Base-by-base conservation (phyloP, 768 basidiomycete genomes). In the Goffeauzyma gilvescens region DNA sequence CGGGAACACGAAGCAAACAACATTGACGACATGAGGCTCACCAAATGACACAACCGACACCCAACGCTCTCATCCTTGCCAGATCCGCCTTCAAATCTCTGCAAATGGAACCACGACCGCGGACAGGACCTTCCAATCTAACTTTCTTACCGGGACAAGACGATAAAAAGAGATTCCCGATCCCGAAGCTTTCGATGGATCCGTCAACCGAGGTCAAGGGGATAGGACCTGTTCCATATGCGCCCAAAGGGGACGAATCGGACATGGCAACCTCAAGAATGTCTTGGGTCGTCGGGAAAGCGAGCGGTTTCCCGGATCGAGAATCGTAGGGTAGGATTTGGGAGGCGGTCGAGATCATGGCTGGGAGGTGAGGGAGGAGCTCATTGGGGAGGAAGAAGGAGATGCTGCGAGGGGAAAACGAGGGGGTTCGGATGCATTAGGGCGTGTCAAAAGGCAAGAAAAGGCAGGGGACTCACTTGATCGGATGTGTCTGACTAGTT, bases 131-230 rank as follows among this genome's bases (percentile, higher is more conserved):
- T 38, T 69, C 68, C 51, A 69, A 53, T 21, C 68, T 52, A 10
- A 69, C 78, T 71, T 93, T 86, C 65, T 96, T 96, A 4, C 89
- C 89, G 2, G 89, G 89, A 66, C 90, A 95, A 5, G 82, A 86
- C 5, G 81, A 85, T 24, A 95, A 63, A 38, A 79, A 71, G 17
- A 96, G 65, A 60, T 96, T 95, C n/a, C 89, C 89, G 7, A 90
- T 64, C 10, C 55, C 9, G 51, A 46, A 20, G 57, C 52, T 43
- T 48, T 39, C 2, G 46, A 47, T 14, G 31, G 20, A 23, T 50
- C 40, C 28, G 37, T 44, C 27, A n/a, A 20, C 26, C 3, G 32
- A 3, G 44, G 46, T 33, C 38, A 33, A 20, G 38, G 4, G 30
- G 18, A 42, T 26, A 37, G 47, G 12, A 35, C 26, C 52, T 42